These are phyloP conservation scores for Phyllachora maydis DNA, from an alignment of 2,329 filamentous ascomycete genomes.

Conservation along the genomic window DNA sequence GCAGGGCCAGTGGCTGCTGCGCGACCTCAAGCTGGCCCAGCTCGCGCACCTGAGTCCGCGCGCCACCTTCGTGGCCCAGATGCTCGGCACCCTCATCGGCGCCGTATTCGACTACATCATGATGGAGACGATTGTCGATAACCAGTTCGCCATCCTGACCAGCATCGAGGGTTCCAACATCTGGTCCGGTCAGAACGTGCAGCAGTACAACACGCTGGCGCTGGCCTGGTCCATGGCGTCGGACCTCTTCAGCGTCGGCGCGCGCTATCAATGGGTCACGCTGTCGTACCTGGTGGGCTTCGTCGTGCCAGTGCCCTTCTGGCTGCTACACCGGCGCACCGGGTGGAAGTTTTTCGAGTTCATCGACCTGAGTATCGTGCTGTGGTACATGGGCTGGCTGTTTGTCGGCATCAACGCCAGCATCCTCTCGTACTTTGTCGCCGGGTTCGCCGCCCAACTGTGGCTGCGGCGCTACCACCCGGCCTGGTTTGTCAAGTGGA, in stretches of 20 bases:
- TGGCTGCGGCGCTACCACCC: constrained; percentile 8
- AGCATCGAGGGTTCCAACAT: constrained; percentile 19
- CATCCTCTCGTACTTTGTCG: constrained; percentile 10
- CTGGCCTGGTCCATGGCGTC: constrained; percentile 14
- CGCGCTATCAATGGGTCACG: constrained; percentile 16
- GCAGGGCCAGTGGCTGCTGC: constrained; percentile 12
- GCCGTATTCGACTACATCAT: constrained; percentile 22
- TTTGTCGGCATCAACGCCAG: constrained; percentile 19
- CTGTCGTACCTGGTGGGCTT: constrained; percentile 20
- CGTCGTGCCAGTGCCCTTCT: constrained; percentile 18
- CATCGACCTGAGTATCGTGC: constrained; percentile 18
- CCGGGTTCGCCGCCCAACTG: constrained; percentile 13
- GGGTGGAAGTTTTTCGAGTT: constrained; percentile 11
- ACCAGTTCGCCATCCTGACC: constrained; percentile 17
- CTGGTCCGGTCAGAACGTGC: constrained; percentile 25
- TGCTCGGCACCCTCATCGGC: constrained; percentile 18
- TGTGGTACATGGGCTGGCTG: constrained; percentile 18
- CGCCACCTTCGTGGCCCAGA: constrained; percentile 21
- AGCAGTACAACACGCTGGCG: constrained; percentile 20
- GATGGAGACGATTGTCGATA: constrained; percentile 20
- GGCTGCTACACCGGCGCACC: constrained; percentile 11
- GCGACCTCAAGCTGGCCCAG: constrained; percentile 16
- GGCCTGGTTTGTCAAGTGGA: constrained; percentile 10
- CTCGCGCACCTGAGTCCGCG: constrained; percentile 16
- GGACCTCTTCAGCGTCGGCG: constrained; percentile 17